These are phyloP conservation scores for Neofusicoccum ribis DNA, from an alignment of 2,329 filamentous ascomycete species.

Conservation along the genomic window DNA sequence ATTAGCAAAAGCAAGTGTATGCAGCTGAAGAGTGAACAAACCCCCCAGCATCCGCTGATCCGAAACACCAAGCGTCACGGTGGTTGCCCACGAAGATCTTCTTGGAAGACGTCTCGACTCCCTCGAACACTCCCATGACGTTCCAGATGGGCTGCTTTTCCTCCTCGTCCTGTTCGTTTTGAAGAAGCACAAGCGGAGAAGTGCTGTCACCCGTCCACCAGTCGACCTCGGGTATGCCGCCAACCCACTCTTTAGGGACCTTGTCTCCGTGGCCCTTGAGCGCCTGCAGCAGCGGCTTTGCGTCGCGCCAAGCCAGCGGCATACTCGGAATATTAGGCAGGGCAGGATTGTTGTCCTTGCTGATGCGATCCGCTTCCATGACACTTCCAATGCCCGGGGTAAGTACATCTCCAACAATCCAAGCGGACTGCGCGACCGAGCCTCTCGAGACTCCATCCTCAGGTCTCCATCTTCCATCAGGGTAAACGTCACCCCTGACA, in stretches of 20 bases:
- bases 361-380: conserved; percentile 64
- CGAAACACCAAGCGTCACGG: conserved; percentile 89
- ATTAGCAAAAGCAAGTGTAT: background rate
- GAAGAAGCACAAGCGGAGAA: conserved; percentile 76
- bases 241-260: conserved; percentile 71
- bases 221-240: conserved; percentile 71
- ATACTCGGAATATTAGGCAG: conserved; percentile 85
- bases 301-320: conserved; percentile 86
- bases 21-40: background rate
- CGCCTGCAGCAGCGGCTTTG: conserved; percentile 72
- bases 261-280: conserved; percentile 73
- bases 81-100: conserved; percentile 90
- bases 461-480: conserved; percentile 77
- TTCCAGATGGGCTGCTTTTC: conserved; percentile 88
- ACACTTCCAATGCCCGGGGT: conserved; percentile 83
- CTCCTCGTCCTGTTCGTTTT: conserved; percentile 84
- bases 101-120: conserved; percentile 81
- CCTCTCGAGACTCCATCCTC: conserved; percentile 80
- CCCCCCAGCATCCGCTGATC: conserved; percentile 75
- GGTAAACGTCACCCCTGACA: conserved; percentile 68
- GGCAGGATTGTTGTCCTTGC: conserved; percentile 68
- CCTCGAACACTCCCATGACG: conserved; percentile 78
- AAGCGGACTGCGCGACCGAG: conserved; percentile 76
- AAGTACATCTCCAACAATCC: conserved; percentile 86
- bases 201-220: conserved; percentile 76